A percentile compares a stretch with the other conserved stretches of the same genome.
Evolutionary conservation across 2,329 filamentous ascomycete species (phyloP).

Genomic region (Colletotrichum simmondsii): DNA sequence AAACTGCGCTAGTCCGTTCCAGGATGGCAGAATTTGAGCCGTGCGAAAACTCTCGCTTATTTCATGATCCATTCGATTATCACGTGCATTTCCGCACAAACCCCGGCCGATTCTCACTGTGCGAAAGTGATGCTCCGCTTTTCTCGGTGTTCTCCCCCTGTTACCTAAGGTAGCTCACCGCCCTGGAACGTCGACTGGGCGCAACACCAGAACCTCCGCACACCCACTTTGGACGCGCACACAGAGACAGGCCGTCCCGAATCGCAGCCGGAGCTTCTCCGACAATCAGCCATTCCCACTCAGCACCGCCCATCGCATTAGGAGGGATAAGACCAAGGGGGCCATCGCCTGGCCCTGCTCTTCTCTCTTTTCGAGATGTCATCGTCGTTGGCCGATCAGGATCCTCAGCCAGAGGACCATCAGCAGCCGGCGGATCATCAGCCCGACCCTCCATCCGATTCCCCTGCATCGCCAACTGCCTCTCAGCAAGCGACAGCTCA

Average conservation of each 20-base stretch:
- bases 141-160: too few species aligned
- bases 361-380: constrained; percentile 7
- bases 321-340: constrained; percentile 14
- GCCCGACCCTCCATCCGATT: constrained; percentile 34
- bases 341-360: constrained; percentile 13
- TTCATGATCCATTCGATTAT: fast-evolving
- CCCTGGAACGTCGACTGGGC: background rate
- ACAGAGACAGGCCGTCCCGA: constrained; percentile 1
- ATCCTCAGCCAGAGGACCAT: constrained; percentile 12
- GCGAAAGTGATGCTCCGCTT: background rate
- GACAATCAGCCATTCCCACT: constrained; percentile 53
- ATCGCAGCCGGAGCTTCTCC: constrained; percentile 51
- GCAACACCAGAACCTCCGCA: background rate
- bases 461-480: constrained; percentile 35
- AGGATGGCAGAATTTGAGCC: background rate
- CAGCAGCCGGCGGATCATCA: constrained; percentile 1
- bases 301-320: constrained; percentile 17
- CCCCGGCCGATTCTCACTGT: background rate
- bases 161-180: background rate
- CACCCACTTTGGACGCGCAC: constrained; percentile 9
- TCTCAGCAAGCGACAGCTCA: constrained; percentile 45
- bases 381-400: constrained; percentile 10
- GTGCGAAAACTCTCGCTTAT: background rate
- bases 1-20: background rate
- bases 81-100: background rate